Evolutionary conservation across 495 filamentous ascomycete genomes (phyloP).

Genomic region (Neurospora pannonica): DNA sequence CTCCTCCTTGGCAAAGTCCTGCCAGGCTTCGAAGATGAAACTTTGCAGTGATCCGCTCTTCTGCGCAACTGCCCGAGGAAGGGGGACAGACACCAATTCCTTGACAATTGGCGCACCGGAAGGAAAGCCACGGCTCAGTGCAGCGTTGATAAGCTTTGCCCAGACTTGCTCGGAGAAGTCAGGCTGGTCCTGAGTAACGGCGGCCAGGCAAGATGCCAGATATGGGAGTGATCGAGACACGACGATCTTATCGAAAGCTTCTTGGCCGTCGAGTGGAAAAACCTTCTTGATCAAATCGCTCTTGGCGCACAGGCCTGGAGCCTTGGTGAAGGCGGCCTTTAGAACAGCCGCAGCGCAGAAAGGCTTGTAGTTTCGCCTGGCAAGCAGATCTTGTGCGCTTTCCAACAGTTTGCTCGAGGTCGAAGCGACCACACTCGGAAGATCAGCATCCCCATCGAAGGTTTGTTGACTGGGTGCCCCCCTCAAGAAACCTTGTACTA

Average conservation of each 20-base stretch:
- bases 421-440: slow-evolving; percentile 2
- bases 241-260: slow-evolving; percentile 18
- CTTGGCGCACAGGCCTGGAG: slow-evolving; percentile 15
- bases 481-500: slow-evolving; percentile 38
- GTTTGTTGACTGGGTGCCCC: background rate
- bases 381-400: slow-evolving; percentile 23
- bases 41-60: slow-evolving; percentile 25
- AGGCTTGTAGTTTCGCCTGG: slow-evolving; percentile 64
- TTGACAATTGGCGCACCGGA: slow-evolving; percentile 15
- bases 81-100: slow-evolving; percentile 28
- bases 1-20: slow-evolving; percentile 17
- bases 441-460: background rate
- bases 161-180: slow-evolving; percentile 27
- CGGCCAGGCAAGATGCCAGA: slow-evolving; percentile 28
- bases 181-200: slow-evolving; percentile 24
- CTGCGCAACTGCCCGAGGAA: slow-evolving; percentile 17
- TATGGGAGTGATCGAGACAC: slow-evolving; percentile 24
- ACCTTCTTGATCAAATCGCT: slow-evolving; percentile 5
- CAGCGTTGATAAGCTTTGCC: slow-evolving; percentile 21
- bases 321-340: slow-evolving; percentile 29
- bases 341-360: slow-evolving; percentile 67
- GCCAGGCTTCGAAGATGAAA: slow-evolving; percentile 28
- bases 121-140: slow-evolving; percentile 15
- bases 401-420: slow-evolving; percentile 21
- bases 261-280: slow-evolving; percentile 10